Conservation (phyloP, 202 grass and related monocot genomes). For the Dendrocalamus latiflorus region DNA sequence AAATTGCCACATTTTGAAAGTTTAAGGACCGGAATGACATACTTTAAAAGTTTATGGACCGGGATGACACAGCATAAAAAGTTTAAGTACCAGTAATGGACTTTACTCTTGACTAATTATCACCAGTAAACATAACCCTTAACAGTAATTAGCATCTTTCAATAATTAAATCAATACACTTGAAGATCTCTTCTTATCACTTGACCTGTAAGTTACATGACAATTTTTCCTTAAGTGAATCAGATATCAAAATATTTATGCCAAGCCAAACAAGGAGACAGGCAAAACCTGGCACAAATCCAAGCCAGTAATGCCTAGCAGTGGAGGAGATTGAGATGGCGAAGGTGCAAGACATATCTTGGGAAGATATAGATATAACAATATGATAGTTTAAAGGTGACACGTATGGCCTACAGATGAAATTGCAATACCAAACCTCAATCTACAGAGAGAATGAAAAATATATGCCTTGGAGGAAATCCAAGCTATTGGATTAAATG, state of each 20-base stretch:
- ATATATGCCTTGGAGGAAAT: background rate
- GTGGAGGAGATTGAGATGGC: background rate
- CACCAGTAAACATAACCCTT: background rate
- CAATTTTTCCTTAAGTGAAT: background rate
- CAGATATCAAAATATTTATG: background rate
- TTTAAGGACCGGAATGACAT: no score
- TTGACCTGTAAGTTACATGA: background rate
- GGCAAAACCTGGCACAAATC: background rate
- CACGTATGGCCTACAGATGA: no score
- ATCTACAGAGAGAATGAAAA: background rate
- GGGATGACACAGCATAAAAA: no score
- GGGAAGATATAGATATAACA: background rate
- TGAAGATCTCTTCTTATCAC: background rate
- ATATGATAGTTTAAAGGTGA: slow-evolving; percentile 7
- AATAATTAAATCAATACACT: background rate
- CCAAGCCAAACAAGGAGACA: background rate
- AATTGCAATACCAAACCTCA: no score
- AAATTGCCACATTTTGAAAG: no score
- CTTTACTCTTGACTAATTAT: background rate
- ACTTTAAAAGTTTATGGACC: no score
- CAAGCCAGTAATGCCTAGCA: background rate
- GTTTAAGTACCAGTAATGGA: no score
- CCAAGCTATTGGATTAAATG: background rate
- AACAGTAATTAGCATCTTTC: background rate
- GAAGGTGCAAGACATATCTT: background rate